These are phyloP conservation scores for Cyphellophora europaea DNA, from an alignment of 2,329 filamentous ascomycete species.

Conservation along the genomic window DNA sequence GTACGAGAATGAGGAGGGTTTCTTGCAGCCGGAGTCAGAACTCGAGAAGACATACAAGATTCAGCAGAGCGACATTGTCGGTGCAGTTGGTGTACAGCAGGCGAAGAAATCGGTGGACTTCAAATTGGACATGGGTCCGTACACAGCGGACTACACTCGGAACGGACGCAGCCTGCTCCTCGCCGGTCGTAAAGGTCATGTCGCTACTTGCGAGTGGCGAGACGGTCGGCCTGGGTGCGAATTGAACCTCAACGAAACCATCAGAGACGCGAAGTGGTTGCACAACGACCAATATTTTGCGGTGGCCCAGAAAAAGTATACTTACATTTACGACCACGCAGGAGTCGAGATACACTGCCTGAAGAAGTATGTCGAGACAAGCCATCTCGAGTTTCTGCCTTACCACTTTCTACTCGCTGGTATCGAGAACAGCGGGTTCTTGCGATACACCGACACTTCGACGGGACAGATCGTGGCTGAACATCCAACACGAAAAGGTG, in stretches of 20 bases:
- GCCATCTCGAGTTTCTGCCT: constrained; percentile 88
- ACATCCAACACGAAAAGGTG: constrained; percentile 73
- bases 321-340: constrained; percentile 89
- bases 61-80: constrained; percentile 73
- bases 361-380: constrained; percentile 81
- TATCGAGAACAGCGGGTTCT: constrained; percentile 66
- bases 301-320: constrained; percentile 90
- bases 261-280: constrained; percentile 82
- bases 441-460: constrained; percentile 93
- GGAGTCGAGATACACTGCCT: constrained; percentile 90
- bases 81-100: constrained; percentile 67
- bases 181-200: constrained; percentile 83
- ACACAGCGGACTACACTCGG: constrained; percentile 77
- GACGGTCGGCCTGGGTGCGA: constrained; percentile 87
- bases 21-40: constrained; percentile 78
- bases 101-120: constrained; percentile 91
- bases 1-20: constrained; percentile 75
- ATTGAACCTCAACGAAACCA: constrained; percentile 79
- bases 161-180: constrained; percentile 82
- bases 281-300: constrained; percentile 92
- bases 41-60: constrained; percentile 90
- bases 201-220: constrained; percentile 95
- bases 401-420: constrained; percentile 84
- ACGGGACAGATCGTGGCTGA: constrained; percentile 85
- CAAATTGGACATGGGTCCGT: constrained; percentile 75